Evolutionary conservation across 352 stramenopile species (phyloP).

Genomic region (Globisporangium viniferum): DNA sequence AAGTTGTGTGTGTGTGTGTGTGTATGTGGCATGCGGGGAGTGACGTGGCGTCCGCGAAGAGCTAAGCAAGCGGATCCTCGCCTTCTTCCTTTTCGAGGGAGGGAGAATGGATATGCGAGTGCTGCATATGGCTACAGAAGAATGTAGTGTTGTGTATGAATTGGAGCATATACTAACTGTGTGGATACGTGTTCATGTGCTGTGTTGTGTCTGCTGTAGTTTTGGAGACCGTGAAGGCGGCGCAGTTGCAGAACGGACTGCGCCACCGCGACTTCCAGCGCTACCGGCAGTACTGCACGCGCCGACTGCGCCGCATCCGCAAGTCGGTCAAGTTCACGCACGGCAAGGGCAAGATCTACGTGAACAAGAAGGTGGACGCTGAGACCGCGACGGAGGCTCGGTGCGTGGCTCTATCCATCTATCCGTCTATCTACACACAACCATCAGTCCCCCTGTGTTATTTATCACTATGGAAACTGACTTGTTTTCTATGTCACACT

Average conservation of each 20-base stretch:
- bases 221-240: conserved; percentile 86
- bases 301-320: conserved; percentile 82
- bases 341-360: conserved; percentile 80
- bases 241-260: conserved; percentile 88
- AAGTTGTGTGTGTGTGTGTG: neutral
- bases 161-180: neutral
- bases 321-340: conserved; percentile 88
- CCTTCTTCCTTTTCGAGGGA: neutral
- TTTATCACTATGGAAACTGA: neutral
- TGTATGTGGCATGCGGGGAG: neutral
- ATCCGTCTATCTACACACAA: neutral
- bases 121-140: neutral
- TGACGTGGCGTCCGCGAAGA: conserved; percentile 7
- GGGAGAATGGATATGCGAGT: neutral
- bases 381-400: conserved; percentile 67
- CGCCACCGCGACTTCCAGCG: conserved; percentile 89
- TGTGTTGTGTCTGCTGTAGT: conserved; percentile 27
- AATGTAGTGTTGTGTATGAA: neutral
- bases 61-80: neutral
- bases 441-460: neutral
- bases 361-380: conserved; percentile 84
- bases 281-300: conserved; percentile 89
- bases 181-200: neutral
- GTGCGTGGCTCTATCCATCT: conserved; percentile 18
- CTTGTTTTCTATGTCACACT: neutral